Percentiles rank a stretch among this genome's conserved stretches.
phyloP scores from a whole-genome alignment of 2,329 filamentous ascomycete genomes.

The Pseudopithomyces chartarum region DNA sequence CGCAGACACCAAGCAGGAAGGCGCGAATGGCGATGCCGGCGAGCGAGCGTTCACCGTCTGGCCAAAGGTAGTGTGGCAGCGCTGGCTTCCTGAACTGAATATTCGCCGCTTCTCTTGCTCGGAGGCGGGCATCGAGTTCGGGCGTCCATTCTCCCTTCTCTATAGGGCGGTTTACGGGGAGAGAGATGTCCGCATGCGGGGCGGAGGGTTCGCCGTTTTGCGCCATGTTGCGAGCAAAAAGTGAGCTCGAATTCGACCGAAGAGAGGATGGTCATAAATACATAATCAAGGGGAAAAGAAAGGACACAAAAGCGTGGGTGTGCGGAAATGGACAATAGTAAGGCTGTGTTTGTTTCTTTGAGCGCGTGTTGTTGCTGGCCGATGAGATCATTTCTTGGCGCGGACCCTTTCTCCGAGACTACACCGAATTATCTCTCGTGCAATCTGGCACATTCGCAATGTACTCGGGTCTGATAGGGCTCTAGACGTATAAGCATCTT shows the following conservation, averaged over 20 bases:
- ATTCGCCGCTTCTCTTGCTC: slow-evolving; percentile 28
- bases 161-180: slow-evolving; percentile 31
- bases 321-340: slow-evolving; percentile 21
- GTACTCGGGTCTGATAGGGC: no score
- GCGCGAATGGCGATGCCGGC: slow-evolving; percentile 54
- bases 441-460: no score
- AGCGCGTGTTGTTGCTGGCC: background rate
- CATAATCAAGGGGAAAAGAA: slow-evolving; percentile 7
- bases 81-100: slow-evolving; percentile 20
- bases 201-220: slow-evolving; percentile 25
- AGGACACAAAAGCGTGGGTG: background rate
- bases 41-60: slow-evolving; percentile 51
- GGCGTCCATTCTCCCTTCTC: slow-evolving; percentile 30
- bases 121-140: slow-evolving; percentile 32
- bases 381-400: slow-evolving; percentile 1
- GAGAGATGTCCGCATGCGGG: slow-evolving; percentile 35
- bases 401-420: background rate
- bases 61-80: slow-evolving; percentile 44
- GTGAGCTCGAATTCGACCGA: background rate
- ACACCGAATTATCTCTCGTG: background rate
- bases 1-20: slow-evolving; percentile 49
- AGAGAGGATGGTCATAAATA: slow-evolving; percentile 6
- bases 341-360: slow-evolving; percentile 6
- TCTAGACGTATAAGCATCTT: no score
- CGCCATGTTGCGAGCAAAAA: background rate